Evolutionary conservation across 805 yeast genomes (phyloP), one percentile per base, ranked within the genome.

Genomic region (Candida andamanensis): DNA sequence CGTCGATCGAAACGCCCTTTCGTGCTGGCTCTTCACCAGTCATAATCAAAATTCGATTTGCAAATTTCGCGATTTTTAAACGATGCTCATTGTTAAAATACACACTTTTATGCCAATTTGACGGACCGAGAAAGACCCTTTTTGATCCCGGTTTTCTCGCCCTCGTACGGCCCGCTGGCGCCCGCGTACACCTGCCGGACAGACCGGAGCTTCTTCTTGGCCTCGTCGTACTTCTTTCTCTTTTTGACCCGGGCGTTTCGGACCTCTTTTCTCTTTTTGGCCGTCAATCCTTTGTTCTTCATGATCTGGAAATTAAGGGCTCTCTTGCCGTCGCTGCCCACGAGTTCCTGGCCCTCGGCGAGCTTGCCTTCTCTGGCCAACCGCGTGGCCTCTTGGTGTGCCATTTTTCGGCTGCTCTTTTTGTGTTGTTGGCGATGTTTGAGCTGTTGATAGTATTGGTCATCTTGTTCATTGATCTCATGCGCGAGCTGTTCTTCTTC

Each of bases 61-160:
- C 11, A 23, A 18, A 15, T 13, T 13, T 28, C 20, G 33, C 35
- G 35, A 24, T 19, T 19, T 19, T 19, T 19, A 8, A 19, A 8
- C 22, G 11, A 19, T 11, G 11, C n/a, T n/a, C n/a, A n/a, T n/a
- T n/a, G n/a, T n/a, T n/a, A n/a, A n/a, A n/a, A n/a, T n/a, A n/a
- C n/a, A n/a, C n/a, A n/a, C n/a, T n/a, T n/a, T n/a, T n/a, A n/a
- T n/a, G n/a, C n/a, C n/a, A n/a, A n/a, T n/a, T 81, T 84, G 52
- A 85, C 87, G 49, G 95, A 80, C 59, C 85, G 81, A n/a, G 95
- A 72, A 32, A 90, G 55, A 45, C 86, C 86, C 76, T 92, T 90
- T 71, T 87, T 87, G 56, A 92, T 92, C 85, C 98, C 98, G 13
- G 97, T 87, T 66, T 77, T 73, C 58, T 92, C 98, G 61, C 98